Base-by-base conservation (phyloP, 2,329 filamentous ascomycete genomes). In the Nigrospora osmanthi region DNA sequence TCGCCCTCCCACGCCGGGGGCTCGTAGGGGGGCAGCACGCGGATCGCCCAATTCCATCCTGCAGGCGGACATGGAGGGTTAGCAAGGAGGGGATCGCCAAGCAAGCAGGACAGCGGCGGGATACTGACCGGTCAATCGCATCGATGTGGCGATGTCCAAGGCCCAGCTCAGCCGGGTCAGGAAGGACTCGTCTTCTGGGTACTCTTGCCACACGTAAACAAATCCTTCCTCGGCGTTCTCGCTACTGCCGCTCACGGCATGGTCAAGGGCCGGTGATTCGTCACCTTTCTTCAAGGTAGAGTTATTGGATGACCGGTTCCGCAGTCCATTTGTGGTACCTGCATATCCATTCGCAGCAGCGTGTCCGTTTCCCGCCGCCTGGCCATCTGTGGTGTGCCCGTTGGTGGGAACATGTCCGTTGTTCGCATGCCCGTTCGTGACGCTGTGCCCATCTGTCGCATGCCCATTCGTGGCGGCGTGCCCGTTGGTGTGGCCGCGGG, bases 181-280 rank as follows among this genome's bases (percentile, higher is more conserved):
- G 38, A 80, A 72, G 1, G 73, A 58, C 2, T 61, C 72, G 3
- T 72, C 58, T 4, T 67, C 65, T 0, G 80, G 80, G 50, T 75
- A 84, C 1, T 69, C 60, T 56, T 84, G 72, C 80, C 80, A 84
- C 53, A 75, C 72, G 45, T 81, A 81, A 46, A 76, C 69, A 38
- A 64, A 64, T 6, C 63, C 60, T 15, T 10, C 9, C 9, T 28
- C 23, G 23, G 9, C 23, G 5, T 28, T 64, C 55, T 12, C 40
- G 16, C 19, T 6, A n/a, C 16, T 15, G 19, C 23, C 16, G 14
- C 16, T 42, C 44, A 10, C 37, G 38, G 33, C 41, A 35, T 13
- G 45, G 37, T 15, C 35, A 39, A 11, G 32, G 28, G 10, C 23
- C 5, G 23, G 9, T 7, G 23, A 10, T 28, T 28, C 23, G 16